Evolutionary conservation across 805 yeast species (phyloP).

Genomic region (Metschnikowia shivogae): DNA sequence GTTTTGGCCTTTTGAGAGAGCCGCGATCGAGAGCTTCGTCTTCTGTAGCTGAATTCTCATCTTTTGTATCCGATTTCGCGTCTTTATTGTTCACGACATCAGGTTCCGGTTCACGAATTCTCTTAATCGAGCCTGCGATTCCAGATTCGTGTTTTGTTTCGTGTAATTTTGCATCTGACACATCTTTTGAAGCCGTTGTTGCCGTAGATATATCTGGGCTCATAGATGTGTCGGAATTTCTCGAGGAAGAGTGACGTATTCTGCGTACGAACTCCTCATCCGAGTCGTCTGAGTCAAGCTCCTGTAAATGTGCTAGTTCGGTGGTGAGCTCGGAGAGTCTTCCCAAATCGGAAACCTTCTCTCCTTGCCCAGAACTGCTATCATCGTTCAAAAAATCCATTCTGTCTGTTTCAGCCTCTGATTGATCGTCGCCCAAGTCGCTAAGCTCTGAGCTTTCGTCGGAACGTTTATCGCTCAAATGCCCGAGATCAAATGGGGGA

Average conservation of each 20-base stretch:
- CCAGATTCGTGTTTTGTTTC: constrained; percentile 3
- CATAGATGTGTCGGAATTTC: constrained; percentile 1
- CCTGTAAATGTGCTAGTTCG: constrained; percentile 38
- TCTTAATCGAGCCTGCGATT: constrained; percentile 4
- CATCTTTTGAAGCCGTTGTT: constrained; percentile 1
- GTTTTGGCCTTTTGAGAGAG: not conserved
- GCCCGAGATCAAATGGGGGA: constrained; percentile 30
- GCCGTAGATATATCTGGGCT: constrained; percentile 3
- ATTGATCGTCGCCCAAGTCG: constrained; percentile 57
- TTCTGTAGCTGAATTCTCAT: not conserved
- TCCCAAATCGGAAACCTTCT: constrained; percentile 32
- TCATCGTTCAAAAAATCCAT: constrained; percentile 54
- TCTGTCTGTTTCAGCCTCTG: constrained; percentile 90
- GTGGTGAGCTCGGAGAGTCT: constrained; percentile 37
- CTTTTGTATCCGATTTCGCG: not conserved
- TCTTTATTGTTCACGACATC: constrained; percentile 3
- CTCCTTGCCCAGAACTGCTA: constrained; percentile 17
- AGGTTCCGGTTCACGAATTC: constrained; percentile 4
- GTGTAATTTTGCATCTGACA: not conserved
- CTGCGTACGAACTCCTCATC: constrained; percentile 9
- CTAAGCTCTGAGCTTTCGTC: constrained; percentile 41
- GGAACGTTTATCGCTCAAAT: constrained; percentile 10
- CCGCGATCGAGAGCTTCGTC: no score
- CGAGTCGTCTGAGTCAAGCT: constrained; percentile 34
- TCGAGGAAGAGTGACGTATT: constrained; percentile 3